A percentile compares a stretch with the other conserved stretches of the same genome.
Conservation (phyloP, 352 stramenopile species). For the Blastocystis sp. region DNA sequence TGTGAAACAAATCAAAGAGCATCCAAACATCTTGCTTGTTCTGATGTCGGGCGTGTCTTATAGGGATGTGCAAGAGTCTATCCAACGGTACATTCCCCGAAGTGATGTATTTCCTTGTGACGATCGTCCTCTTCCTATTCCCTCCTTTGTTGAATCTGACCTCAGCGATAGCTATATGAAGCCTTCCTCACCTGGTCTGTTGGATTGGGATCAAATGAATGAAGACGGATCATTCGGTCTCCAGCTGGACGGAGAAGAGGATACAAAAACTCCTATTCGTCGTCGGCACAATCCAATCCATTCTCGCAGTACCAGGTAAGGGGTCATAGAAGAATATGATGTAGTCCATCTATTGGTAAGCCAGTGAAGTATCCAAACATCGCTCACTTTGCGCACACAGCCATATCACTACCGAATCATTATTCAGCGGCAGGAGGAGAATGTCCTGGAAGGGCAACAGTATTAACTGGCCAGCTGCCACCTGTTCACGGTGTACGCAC, state of each 20-base stretch:
- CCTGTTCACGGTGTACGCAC: slow-evolving; percentile 44
- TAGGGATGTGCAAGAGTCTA: slow-evolving; percentile 11
- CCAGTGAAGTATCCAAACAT: slow-evolving; percentile 11
- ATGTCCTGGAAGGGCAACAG: slow-evolving; percentile 20
- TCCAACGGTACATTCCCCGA: slow-evolving; percentile 19
- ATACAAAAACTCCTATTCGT: not conserved
- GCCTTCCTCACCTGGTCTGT: not conserved
- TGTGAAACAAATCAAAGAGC: not conserved
- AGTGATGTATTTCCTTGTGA: slow-evolving; percentile 44
- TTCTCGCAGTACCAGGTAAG: not conserved
- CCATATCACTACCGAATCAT: not conserved
- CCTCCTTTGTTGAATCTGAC: slow-evolving; percentile 21
- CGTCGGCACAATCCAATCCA: not conserved
- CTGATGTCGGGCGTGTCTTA: not conserved
- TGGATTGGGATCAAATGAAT: slow-evolving; percentile 7
- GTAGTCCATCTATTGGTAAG: slow-evolving; percentile 23
- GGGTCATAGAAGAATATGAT: not conserved
- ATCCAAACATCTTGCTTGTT: slow-evolving; percentile 32
- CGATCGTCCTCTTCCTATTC: slow-evolving; percentile 25
- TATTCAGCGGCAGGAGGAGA: slow-evolving; percentile 35
- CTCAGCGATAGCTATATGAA: slow-evolving; percentile 31
- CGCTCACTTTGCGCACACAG: slow-evolving; percentile 10
- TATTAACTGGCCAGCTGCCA: slow-evolving; percentile 42
- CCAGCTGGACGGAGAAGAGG: not conserved
- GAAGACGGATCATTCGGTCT: not conserved